Conservation (phyloP, 2,329 filamentous ascomycete genomes). For the Grosmannia huntii region DNA sequence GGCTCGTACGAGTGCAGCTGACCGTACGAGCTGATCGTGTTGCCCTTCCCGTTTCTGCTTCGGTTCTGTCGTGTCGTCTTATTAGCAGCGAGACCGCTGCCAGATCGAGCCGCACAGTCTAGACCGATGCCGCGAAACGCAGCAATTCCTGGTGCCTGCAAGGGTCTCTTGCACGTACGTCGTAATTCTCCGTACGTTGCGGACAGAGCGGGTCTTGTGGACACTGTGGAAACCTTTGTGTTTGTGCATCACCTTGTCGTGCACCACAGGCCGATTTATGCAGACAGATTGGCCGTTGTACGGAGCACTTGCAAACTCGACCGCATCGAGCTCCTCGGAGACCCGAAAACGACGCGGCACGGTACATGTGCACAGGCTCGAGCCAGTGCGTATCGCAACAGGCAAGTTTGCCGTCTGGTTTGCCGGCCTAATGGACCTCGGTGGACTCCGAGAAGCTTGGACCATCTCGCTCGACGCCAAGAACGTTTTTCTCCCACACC, state of each 20-base stretch:
- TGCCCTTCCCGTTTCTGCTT: background rate
- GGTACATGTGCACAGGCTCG: background rate
- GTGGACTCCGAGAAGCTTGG: conserved; percentile 1
- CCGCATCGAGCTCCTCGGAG: background rate
- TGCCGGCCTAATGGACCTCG: background rate
- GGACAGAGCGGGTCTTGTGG: background rate
- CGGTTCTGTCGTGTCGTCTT: background rate
- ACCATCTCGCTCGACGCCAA: background rate
- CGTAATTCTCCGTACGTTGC: background rate
- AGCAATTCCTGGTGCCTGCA: background rate
- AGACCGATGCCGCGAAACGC: background rate
- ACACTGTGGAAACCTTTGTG: background rate
- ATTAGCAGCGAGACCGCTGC: background rate
- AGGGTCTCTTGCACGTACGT: background rate
- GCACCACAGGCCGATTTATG: background rate
- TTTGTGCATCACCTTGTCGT: background rate
- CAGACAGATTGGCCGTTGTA: background rate
- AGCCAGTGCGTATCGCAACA: too few relatives aligned
- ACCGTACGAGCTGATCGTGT: background rate
- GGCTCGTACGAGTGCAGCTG: background rate
- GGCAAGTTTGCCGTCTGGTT: background rate
- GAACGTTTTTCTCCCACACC: background rate
- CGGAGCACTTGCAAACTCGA: too few relatives aligned
- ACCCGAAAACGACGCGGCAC: too few relatives aligned
- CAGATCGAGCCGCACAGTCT: background rate